Evolutionary conservation across 2,329 filamentous ascomycete species (phyloP).

Genomic region (Arthrinium phaeospermum): DNA sequence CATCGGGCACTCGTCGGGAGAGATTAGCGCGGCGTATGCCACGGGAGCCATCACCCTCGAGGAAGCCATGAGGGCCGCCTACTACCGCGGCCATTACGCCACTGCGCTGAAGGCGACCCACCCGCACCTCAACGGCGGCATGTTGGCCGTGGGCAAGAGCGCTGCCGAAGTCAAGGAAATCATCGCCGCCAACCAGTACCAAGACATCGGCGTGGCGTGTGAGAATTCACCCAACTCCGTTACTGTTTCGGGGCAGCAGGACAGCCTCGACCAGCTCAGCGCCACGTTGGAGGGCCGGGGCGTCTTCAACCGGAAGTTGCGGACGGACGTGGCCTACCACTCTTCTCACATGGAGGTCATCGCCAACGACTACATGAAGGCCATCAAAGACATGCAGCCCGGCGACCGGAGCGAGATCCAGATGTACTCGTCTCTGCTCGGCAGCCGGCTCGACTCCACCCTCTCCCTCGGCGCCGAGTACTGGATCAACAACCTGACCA

Average conservation of each 20-base stretch:
- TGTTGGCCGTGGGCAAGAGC: slow-evolving; percentile 38
- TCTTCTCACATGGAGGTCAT: slow-evolving; percentile 38
- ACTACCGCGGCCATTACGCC: slow-evolving; percentile 25
- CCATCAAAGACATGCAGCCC: slow-evolving; percentile 20
- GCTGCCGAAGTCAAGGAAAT: slow-evolving; percentile 21
- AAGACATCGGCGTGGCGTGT: slow-evolving; percentile 33
- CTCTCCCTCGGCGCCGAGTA: slow-evolving; percentile 12
- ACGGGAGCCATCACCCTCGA: slow-evolving; percentile 24
- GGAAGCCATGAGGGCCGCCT: slow-evolving; percentile 27
- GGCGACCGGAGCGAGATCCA: background rate
- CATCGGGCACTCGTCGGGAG: slow-evolving; percentile 46
- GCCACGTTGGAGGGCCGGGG: slow-evolving; percentile 26
- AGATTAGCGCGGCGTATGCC: slow-evolving; percentile 45
- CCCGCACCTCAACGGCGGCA: slow-evolving; percentile 29
- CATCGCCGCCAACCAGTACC: slow-evolving; percentile 13
- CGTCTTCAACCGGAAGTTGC: slow-evolving; percentile 36
- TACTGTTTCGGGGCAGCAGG: slow-evolving; percentile 40
- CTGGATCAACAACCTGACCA: slow-evolving; percentile 20
- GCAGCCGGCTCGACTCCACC: slow-evolving; percentile 8
- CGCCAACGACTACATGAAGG: slow-evolving; percentile 22
- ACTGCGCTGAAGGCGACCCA: slow-evolving; percentile 6
- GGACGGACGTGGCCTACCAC: slow-evolving; percentile 40
- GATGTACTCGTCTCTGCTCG: slow-evolving; percentile 25
- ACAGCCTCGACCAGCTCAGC: slow-evolving; percentile 29
- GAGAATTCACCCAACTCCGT: slow-evolving; percentile 38